Percentiles rank a stretch among this genome's conserved stretches.
Evolutionary conservation across 331 rosid species (phyloP).

Genomic region (Erythrophleum ivorense): DNA sequence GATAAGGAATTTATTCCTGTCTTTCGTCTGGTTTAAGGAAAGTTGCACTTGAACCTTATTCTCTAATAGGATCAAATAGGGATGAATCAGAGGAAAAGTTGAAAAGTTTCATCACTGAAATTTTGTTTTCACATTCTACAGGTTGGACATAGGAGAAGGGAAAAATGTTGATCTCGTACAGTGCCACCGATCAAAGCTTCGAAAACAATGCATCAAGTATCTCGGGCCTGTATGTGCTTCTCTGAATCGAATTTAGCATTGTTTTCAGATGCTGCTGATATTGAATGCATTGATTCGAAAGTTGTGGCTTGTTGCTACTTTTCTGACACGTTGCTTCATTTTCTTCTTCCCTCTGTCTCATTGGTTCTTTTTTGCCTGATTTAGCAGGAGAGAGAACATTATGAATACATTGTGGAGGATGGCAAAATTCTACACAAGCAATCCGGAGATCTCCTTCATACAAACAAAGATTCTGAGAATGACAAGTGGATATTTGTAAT

Average conservation of each 20-base stretch:
- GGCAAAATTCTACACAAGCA: constrained; percentile 63
- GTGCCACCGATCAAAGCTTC: constrained; percentile 72
- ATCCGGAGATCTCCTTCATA: constrained; percentile 66
- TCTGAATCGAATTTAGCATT: constrained; percentile 19
- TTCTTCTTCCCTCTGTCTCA: not conserved
- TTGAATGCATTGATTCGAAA: too few species aligned
- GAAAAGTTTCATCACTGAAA: constrained; percentile 19
- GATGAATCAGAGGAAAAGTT: not conserved
- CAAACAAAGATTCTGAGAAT: constrained; percentile 48
- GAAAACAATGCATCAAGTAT: constrained; percentile 83
- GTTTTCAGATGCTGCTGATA: not conserved
- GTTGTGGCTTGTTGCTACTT: constrained; percentile 19
- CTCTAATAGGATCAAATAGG: not conserved
- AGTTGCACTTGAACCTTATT: not conserved
- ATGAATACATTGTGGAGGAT: constrained; percentile 59
- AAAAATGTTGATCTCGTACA: constrained; percentile 68
- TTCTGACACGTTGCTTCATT: constrained; percentile 30
- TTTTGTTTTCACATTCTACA: constrained; percentile 38
- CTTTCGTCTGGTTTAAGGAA: constrained; percentile 16
- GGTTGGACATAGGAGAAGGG: constrained; percentile 94
- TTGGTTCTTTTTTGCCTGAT: constrained; percentile 24
- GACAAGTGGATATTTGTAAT: constrained; percentile 89
- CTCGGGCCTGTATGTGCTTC: constrained; percentile 85
- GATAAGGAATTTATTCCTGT: constrained; percentile 25
- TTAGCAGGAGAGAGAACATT: constrained; percentile 79